Evolutionary conservation across 2,329 filamentous ascomycete genomes (phyloP), one percentile per base, ranked within the genome.

Genomic region (Trichothecium sympodiale): DNA sequence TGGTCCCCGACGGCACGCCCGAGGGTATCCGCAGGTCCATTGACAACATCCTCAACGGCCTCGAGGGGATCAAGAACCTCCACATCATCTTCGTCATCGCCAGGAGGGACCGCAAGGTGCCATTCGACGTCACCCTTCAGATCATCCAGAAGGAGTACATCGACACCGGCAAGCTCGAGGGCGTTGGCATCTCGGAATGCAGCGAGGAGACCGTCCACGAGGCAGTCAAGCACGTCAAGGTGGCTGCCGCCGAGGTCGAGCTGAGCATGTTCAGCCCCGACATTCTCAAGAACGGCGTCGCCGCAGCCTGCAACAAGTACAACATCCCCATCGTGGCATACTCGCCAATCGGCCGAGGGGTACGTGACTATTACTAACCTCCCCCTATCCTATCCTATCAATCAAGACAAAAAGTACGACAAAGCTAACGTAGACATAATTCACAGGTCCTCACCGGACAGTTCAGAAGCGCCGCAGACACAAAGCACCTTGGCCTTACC

Each of bases 271-370:
- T 64, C 47, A 47, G 55, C 8, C 61, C 62, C 0, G 67, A 73
- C 13, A 58, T 65, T 17, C 54, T 71, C 17, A 53, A 50, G 16
- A 72, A 74, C 43, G 69, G 71, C 3, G 55, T 76, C 26, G 64
- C 65, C 3, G 61, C 60, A 3, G 65, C 71, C 0, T 80, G 75
- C 47, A 66, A 62, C 0, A 67, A 88, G 50, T 56, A 81, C 31
- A 60, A 65, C 32, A 85, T 89, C 40, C 77, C 80, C 0, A 60
- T 88, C 33, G 57, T 85, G 26, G 80, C 79, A 1, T 88, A 86
- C 57, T 80, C 78, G 31, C 83, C 83, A 1, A 62, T 87, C 0
- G 77, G 81, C 4, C 62, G 71, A 17, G 68, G 69, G 2, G 60
- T 63, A 51, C 47, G 59, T 52, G 6, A 25, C 10, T 10, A 25